These are phyloP conservation scores for Ashbya aceris DNA, from an alignment of 1,139 yeast genomes.

Conservation along the genomic window DNA sequence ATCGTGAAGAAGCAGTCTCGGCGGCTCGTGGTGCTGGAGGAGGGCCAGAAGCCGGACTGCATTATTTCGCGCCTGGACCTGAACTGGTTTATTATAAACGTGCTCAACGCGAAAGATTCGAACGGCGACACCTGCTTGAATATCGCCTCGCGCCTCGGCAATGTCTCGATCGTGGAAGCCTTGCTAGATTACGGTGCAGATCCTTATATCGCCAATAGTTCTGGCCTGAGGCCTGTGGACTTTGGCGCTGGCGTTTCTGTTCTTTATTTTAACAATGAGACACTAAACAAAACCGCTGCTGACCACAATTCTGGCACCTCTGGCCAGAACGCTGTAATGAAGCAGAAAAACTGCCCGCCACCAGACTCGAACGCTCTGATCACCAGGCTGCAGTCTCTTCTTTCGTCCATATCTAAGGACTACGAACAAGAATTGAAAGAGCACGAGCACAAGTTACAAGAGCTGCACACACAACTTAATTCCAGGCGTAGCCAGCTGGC, in stretches of 20 bases:
- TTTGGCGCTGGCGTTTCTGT: slow-evolving; percentile 44
- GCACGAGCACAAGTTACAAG: slow-evolving; percentile 21
- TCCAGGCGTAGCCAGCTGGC: slow-evolving; percentile 21
- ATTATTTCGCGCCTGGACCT: slow-evolving; percentile 38
- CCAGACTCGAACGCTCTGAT: slow-evolving; percentile 24
- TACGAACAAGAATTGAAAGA: slow-evolving; percentile 23
- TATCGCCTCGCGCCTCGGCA: slow-evolving; percentile 83
- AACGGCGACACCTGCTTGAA: slow-evolving; percentile 87
- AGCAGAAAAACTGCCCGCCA: background rate
- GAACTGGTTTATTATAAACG: slow-evolving; percentile 51
- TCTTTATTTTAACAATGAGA: slow-evolving; percentile 2
- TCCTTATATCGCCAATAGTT: slow-evolving; percentile 63
- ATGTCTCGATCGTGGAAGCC: slow-evolving; percentile 70
- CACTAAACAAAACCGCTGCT: slow-evolving; percentile 1
- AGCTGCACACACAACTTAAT: slow-evolving; percentile 20
- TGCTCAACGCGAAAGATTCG: slow-evolving; percentile 69
- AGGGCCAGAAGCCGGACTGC: slow-evolving; percentile 32
- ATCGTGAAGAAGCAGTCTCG: slow-evolving; percentile 41
- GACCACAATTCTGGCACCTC: background rate
- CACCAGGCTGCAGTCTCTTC: slow-evolving; percentile 20
- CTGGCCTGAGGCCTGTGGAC: slow-evolving; percentile 79
- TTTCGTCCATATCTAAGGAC: slow-evolving; percentile 23
- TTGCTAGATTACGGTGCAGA: slow-evolving; percentile 84
- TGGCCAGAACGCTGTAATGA: background rate
- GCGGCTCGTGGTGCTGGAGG: slow-evolving; percentile 6